phyloP scores from a whole-genome alignment of 352 stramenopile genomes.

The Pythium myriotylum region DNA sequence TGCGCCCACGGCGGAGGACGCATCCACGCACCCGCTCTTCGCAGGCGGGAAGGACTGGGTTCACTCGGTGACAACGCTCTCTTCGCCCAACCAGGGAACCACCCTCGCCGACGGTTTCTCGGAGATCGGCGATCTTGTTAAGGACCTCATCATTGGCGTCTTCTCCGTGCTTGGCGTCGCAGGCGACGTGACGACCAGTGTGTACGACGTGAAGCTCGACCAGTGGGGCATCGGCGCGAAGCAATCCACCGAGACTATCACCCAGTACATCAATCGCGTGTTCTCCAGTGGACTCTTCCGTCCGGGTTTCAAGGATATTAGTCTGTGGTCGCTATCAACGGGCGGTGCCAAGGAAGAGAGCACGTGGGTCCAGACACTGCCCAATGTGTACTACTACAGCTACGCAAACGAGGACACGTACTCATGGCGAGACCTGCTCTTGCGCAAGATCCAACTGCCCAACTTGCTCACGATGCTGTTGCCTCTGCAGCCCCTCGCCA shows the following conservation, averaged over 20 bases:
- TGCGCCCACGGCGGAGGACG: constrained; percentile 34
- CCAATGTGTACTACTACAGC: constrained; percentile 62
- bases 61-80: constrained; percentile 69
- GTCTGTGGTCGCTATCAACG: constrained; percentile 42
- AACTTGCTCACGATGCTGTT: constrained; percentile 57
- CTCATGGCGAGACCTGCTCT: constrained; percentile 35
- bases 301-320: constrained; percentile 43
- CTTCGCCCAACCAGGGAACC: constrained; percentile 63
- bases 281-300: constrained; percentile 39
- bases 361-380: constrained; percentile 52
- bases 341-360: constrained; percentile 39
- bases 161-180: constrained; percentile 34
- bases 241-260: constrained; percentile 29
- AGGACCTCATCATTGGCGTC: constrained; percentile 40
- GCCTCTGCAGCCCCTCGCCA: constrained; percentile 39
- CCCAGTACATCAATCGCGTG: constrained; percentile 43
- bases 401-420: constrained; percentile 48
- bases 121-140: constrained; percentile 40
- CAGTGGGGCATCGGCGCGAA: constrained; percentile 53
- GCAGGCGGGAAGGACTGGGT: constrained; percentile 59
- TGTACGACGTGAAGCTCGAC: constrained; percentile 61
- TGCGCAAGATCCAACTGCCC: constrained; percentile 46
- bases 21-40: constrained; percentile 49
- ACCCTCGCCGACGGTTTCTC: constrained; percentile 50
- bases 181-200: constrained; percentile 28